Percentiles rank a stretch among this genome's conserved stretches.
Conservation (phyloP, 768 basidiomycete species). For the Termitomyces sp. region DNA sequence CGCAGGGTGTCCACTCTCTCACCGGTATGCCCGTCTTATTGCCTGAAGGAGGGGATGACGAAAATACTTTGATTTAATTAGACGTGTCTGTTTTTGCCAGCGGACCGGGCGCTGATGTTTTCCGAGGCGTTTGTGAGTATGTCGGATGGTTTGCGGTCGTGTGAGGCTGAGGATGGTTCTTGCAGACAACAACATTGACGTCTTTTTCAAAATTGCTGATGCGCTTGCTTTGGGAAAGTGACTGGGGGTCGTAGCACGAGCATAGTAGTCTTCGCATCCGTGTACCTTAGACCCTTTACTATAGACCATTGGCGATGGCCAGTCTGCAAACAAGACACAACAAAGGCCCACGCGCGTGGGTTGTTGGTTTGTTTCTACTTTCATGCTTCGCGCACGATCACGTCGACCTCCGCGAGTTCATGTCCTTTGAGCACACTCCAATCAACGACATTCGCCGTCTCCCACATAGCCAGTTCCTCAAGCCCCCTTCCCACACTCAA, state of each 20-base stretch:
- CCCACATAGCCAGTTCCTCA: slow-evolving; percentile 75
- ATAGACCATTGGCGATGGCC: too few relatives aligned
- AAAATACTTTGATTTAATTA: slow-evolving; percentile 1
- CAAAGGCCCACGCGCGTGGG: slow-evolving; percentile 13
- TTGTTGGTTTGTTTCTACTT: neutral
- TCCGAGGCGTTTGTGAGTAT: slow-evolving; percentile 37
- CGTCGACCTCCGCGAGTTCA: slow-evolving; percentile 27
- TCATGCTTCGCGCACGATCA: too few relatives aligned
- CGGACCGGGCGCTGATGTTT: slow-evolving; percentile 34
- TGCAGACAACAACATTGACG: slow-evolving; percentile 37
- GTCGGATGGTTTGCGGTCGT: neutral
- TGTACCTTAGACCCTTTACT: too few relatives aligned
- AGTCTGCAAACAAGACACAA: slow-evolving; percentile 16
- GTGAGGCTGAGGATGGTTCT: neutral
- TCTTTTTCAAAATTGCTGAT: slow-evolving; percentile 19
- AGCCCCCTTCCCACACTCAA: slow-evolving; percentile 33
- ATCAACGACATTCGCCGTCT: slow-evolving; percentile 76
- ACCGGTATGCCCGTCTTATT: slow-evolving; percentile 18
- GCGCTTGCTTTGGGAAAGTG: neutral
- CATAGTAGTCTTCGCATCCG: too few relatives aligned
- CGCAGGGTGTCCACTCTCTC: slow-evolving; percentile 37
- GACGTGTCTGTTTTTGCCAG: slow-evolving; percentile 41
- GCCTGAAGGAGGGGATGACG: too few relatives aligned
- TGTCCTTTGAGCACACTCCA: slow-evolving; percentile 85
- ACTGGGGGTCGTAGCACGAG: too few relatives aligned